Conservation (phyloP, 2,329 filamentous ascomycete species). For the Phialocephala sp. region DNA sequence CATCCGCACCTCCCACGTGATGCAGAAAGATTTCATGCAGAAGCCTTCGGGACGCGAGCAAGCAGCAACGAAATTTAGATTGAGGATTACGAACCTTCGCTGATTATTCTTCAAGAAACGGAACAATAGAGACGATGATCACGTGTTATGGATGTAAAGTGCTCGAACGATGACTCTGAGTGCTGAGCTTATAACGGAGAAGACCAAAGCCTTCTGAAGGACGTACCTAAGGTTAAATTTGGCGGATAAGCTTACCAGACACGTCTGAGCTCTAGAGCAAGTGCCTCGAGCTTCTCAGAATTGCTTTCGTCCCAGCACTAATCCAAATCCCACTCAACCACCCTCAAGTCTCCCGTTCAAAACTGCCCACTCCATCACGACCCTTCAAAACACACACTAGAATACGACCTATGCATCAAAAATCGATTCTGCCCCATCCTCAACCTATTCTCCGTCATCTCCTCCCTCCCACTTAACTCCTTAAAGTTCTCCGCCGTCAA, state of each 20-base stretch:
- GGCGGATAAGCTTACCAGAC: neutral
- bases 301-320: neutral
- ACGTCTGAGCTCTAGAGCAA: neutral
- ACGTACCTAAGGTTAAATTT: neutral
- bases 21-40: neutral
- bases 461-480: constrained; percentile 30
- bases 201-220: neutral
- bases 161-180: neutral
- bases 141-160: neutral
- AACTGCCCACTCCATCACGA: neutral
- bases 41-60: neutral
- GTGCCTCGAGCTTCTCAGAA: neutral
- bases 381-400: constrained; percentile 13
- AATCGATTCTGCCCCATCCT: constrained; percentile 35
- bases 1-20: neutral
- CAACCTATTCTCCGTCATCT: constrained; percentile 32
- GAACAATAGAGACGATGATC: too few relatives aligned
- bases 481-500: constrained; percentile 32
- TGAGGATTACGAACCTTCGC: neutral
- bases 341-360: neutral
- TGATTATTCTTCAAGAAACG: neutral
- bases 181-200: neutral
- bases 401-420: constrained; percentile 30
- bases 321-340: constrained; percentile 3
- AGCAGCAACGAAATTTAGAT: neutral